phyloP scores from a whole-genome alignment of 2,329 filamentous ascomycete species.

The Talaromyces sp. region DNA sequence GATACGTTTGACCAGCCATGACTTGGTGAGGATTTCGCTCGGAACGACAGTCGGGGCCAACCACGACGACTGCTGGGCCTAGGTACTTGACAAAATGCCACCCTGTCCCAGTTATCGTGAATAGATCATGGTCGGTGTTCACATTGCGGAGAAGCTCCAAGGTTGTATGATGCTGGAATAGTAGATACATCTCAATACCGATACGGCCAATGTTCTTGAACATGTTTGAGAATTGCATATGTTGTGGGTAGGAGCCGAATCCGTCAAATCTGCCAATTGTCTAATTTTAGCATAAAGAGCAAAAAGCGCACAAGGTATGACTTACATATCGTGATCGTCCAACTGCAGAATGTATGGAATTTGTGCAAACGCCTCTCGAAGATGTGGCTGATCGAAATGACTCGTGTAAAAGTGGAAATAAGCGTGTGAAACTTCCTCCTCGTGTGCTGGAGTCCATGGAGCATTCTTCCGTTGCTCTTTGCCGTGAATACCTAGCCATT shows the following conservation, averaged over 20 bases:
- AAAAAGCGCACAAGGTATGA: conserved; percentile 21
- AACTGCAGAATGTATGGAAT: conserved; percentile 91
- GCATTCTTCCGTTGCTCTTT: conserved; percentile 89
- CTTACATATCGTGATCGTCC: conserved; percentile 97
- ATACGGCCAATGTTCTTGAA: conserved; percentile 98
- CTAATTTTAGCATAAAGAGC: neutral
- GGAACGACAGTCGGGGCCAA: conserved; percentile 86
- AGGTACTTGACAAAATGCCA: conserved; percentile 99
- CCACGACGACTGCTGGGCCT: conserved; percentile 81
- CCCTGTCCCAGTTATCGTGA: conserved; percentile 92
- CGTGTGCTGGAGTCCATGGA: conserved; percentile 86
- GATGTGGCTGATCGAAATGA: conserved; percentile 93
- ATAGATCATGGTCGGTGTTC: conserved; percentile 81
- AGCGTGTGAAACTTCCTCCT: conserved; percentile 91
- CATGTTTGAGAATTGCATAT: conserved; percentile 96
- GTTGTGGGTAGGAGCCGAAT: conserved; percentile 93
- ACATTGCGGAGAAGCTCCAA: conserved; percentile 88
- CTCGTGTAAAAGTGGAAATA: conserved; percentile 99
- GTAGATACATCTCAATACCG: conserved; percentile 93
- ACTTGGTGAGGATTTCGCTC: conserved; percentile 88
- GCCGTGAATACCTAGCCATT: conserved; percentile 89
- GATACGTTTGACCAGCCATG: conserved; percentile 92
- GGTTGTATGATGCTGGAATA: conserved; percentile 98
- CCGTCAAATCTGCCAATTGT: conserved; percentile 70
- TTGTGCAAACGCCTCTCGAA: conserved; percentile 93